These are phyloP conservation scores for Yarrowia sp. DNA, from an alignment of 805 yeast genomes.

Conservation along the genomic window DNA sequence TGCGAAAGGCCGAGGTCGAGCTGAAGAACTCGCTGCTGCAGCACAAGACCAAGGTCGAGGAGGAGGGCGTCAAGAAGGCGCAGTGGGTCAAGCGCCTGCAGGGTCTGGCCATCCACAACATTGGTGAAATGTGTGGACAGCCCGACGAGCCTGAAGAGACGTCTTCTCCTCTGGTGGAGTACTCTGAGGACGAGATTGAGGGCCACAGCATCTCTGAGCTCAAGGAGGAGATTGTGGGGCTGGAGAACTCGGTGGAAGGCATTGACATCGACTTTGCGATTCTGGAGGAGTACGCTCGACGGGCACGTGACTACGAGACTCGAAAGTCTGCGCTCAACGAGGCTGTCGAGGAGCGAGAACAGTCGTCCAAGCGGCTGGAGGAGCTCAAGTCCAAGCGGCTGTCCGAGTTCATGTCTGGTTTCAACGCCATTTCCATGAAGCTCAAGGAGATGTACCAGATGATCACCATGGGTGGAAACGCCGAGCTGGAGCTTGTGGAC, in stretches of 20 bases:
- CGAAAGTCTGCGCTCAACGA: slow-evolving; percentile 71
- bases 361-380: slow-evolving; percentile 65
- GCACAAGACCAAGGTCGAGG: slow-evolving; percentile 54
- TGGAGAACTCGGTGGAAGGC: slow-evolving; percentile 63
- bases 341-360: slow-evolving; percentile 72
- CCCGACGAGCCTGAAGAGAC: slow-evolving; percentile 40
- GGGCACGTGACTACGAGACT: slow-evolving; percentile 66
- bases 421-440: slow-evolving; percentile 81
- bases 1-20: slow-evolving; percentile 72
- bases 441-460: slow-evolving; percentile 96
- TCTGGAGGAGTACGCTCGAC: slow-evolving; percentile 74
- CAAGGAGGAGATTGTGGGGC: slow-evolving; percentile 58
- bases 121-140: slow-evolving; percentile 34
- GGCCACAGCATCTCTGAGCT: slow-evolving; percentile 58
- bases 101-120: slow-evolving; percentile 36
- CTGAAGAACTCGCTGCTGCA: slow-evolving; percentile 68
- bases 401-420: slow-evolving; percentile 93
- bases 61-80: slow-evolving; percentile 47
- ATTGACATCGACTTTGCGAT: slow-evolving; percentile 75
- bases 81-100: slow-evolving; percentile 39
- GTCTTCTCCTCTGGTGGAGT: slow-evolving; percentile 50
- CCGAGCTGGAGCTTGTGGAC: slow-evolving; percentile 94
- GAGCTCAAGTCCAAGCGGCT: slow-evolving; percentile 73
- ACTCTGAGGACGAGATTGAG: slow-evolving; percentile 60
- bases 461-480: slow-evolving; percentile 99